Base-by-base conservation (phyloP, 1,284 basidiomycete genomes). In the Trichosporon inkin region DNA sequence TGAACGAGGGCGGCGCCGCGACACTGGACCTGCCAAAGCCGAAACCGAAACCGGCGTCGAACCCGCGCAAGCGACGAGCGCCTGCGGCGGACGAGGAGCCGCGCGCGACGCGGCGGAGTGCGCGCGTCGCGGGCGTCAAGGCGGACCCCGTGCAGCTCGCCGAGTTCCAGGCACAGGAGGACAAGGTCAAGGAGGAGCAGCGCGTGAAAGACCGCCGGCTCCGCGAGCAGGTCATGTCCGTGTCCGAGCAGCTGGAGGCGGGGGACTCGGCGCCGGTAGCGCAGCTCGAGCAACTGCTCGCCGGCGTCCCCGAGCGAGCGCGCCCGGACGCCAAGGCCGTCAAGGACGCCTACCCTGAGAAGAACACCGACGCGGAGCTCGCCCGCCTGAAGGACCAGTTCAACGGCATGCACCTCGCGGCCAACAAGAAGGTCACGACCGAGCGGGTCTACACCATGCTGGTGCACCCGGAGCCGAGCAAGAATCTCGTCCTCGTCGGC, bases 371-470 rank as follows among this genome's bases (percentile, higher is more conserved):
- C 1, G 61, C 61, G 14, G 73, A 72, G 24, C 65, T 73, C 2
- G 24, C 60, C 36, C 56, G 69, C 3, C 62, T 77, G 10, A 71
- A 71, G 53, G 57, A 56, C 0, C 65, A 64, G 3, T 77, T 78
- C 61, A 67, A 64, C 44, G 61, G 64, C 20, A 73, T 78, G 69
- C 62, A 63, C 7, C 65, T 78, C 8, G 63, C 66, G n/a, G 74
- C 71, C 7, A 76, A 76, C 55, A 66, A 67, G 10, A 78, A 78
- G 60, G 74, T 80, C 53, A 78, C 77, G 13, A 68, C 69, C 1
- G 80, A 81, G 37, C 69, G 80, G 16, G 75, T 80, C 10, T 82
- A 76, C 68, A 75, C 72, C 34, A 78, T 82, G 71, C 67, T 66
- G 6, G 74, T 81, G 0, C 80, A 82, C 65, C 80, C 80, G 0